Percentiles rank a stretch among this genome's conserved stretches.
Conservation (phyloP, 345 rosid species). For the Moricandia moricandioides region DNA sequence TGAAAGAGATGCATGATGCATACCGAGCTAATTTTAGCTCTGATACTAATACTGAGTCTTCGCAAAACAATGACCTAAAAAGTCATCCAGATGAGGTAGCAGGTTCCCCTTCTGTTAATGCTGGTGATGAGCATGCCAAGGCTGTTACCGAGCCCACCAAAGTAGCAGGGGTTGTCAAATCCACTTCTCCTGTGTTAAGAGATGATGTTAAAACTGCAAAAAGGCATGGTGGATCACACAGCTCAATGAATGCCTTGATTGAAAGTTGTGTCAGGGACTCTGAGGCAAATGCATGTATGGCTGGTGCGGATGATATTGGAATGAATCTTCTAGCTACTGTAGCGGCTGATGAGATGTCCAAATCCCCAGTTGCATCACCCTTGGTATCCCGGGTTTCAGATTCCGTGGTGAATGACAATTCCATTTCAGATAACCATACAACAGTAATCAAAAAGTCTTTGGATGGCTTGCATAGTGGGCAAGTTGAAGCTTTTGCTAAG, state of each 20-base stretch:
- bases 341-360: slow-evolving; percentile 84
- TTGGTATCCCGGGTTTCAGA: slow-evolving; percentile 46
- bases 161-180: slow-evolving; percentile 43
- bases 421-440: slow-evolving; percentile 41
- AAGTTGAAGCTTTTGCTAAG: slow-evolving; percentile 28
- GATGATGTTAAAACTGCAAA: slow-evolving; percentile 49
- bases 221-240: slow-evolving; percentile 55
- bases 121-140: slow-evolving; percentile 45
- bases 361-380: slow-evolving; percentile 56
- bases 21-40: too few species aligned
- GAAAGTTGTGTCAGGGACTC: slow-evolving; percentile 84
- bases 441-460: slow-evolving; percentile 26
- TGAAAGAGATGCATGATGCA: slow-evolving; percentile 39
- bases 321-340: slow-evolving; percentile 96
- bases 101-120: slow-evolving; percentile 47
- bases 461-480: slow-evolving; percentile 34
- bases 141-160: slow-evolving; percentile 45
- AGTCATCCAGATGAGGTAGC: slow-evolving; percentile 53
- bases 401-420: slow-evolving; percentile 35
- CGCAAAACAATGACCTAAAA: slow-evolving; percentile 64
- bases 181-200: slow-evolving; percentile 42
- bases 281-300: slow-evolving; percentile 48
- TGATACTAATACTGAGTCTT: slow-evolving; percentile 49
- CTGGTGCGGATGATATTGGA: slow-evolving; percentile 79
- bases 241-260: slow-evolving; percentile 78